These are phyloP conservation scores for Cutaneotrichosporon sp. DNA, from an alignment of 1,284 basidiomycete genomes.

Conservation along the genomic window DNA sequence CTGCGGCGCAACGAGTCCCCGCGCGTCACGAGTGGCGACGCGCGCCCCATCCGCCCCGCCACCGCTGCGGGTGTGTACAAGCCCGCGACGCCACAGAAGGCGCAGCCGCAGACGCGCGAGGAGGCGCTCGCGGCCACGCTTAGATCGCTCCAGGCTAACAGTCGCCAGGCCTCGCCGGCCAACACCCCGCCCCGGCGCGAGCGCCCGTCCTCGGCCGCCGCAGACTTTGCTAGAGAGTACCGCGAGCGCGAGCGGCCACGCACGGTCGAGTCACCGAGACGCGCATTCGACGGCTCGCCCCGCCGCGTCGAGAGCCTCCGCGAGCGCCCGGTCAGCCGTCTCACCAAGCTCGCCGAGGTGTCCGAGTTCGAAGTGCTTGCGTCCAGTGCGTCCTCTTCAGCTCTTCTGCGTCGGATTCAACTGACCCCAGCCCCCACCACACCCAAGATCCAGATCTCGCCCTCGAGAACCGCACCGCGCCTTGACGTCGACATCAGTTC, in stretches of 20 bases:
- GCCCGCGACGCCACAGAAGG: background rate
- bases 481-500: constrained; percentile 19
- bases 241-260: background rate
- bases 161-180: background rate
- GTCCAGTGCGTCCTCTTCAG: background rate
- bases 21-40: constrained; percentile 19
- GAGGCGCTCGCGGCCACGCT: constrained; percentile 3
- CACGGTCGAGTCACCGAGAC: background rate
- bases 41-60: constrained; percentile 12
- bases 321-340: background rate
- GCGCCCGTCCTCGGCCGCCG: constrained; percentile 1
- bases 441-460: background rate
- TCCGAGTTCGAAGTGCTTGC: constrained; percentile 3
- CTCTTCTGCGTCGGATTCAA: no score
- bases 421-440: background rate
- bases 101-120: constrained; percentile 4
- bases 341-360: background rate
- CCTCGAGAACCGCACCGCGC: constrained; percentile 9
- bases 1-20: background rate
- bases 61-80: background rate
- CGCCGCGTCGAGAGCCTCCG: background rate
- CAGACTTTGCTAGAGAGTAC: background rate
- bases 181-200: background rate
- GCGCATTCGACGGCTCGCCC: background rate
- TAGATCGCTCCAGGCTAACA: background rate